phyloP scores from a whole-genome alignment of 352 stramenopile genomes.

The Globisporangium megalacanthum region DNA sequence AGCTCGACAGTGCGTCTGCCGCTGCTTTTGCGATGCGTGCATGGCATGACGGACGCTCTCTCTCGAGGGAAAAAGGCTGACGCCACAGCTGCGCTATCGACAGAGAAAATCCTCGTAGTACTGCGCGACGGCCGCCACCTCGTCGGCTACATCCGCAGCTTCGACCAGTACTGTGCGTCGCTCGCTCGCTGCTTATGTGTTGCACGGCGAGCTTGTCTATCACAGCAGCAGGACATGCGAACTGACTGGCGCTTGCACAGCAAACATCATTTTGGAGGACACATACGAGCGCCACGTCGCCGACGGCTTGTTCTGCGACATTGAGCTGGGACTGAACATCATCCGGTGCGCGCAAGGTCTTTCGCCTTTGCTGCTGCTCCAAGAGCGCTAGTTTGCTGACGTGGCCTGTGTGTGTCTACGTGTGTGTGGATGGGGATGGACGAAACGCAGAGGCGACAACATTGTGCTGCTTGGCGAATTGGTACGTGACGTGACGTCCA shows the following conservation, averaged over 20 bases:
- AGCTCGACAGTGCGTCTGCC: slow-evolving; percentile 69
- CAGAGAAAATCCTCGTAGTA: slow-evolving; percentile 90
- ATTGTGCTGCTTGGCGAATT: slow-evolving; percentile 84
- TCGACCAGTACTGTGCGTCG: slow-evolving; percentile 82
- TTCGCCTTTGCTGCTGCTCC: not conserved
- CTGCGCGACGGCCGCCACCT: slow-evolving; percentile 95
- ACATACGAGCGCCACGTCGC: slow-evolving; percentile 90
- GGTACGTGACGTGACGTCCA: slow-evolving; percentile 41
- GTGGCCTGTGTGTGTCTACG: not conserved
- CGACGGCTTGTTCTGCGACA: slow-evolving; percentile 90
- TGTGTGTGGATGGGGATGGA: not conserved
- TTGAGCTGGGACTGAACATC: slow-evolving; percentile 95
- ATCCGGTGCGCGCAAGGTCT: slow-evolving; percentile 55
- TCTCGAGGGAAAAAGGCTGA: too few species aligned
- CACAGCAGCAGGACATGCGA: too few species aligned
- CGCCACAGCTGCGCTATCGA: not conserved
- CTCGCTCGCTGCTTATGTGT: not conserved
- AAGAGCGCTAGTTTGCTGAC: not conserved
- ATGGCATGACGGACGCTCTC: too few species aligned
- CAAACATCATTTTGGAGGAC: slow-evolving; percentile 97
- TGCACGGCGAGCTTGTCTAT: not conserved
- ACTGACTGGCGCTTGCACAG: slow-evolving; percentile 18
- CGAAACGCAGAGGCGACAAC: slow-evolving; percentile 62
- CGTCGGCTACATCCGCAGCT: slow-evolving; percentile 86
- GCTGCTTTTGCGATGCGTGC: too few species aligned